Percentiles rank a stretch among this genome's conserved stretches.
Evolutionary conservation across 805 yeast species (phyloP).

Genomic region (Suhomyces pyralidae): DNA sequence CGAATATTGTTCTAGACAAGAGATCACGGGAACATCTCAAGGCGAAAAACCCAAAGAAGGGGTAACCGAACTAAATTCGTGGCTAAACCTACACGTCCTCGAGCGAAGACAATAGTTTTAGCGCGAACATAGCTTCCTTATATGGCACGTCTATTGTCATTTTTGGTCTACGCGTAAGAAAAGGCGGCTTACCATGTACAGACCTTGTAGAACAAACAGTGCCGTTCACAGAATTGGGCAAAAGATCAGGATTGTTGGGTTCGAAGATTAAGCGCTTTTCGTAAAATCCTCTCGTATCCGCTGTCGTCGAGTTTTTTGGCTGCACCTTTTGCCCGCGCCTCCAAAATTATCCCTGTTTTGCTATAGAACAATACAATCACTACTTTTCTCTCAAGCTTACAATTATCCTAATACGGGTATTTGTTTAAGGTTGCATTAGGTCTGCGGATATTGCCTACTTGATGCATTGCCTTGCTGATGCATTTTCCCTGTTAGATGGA

Average conservation of each 20-base stretch:
- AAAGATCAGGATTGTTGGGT: conserved; percentile 16
- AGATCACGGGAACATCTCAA: neutral
- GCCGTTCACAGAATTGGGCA: conserved; percentile 7
- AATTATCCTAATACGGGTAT: neutral
- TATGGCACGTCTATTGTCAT: neutral
- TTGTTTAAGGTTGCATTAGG: neutral
- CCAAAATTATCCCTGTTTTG: neutral
- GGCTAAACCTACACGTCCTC: neutral
- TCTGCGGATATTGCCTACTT: neutral
- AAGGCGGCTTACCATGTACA: neutral
- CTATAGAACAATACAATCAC: neutral
- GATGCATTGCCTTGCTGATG: neutral
- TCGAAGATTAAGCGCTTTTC: neutral
- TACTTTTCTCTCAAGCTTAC: neutral
- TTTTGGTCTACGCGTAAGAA: neutral
- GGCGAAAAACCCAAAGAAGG: neutral
- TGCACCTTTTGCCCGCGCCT: neutral
- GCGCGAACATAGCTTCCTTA: neutral
- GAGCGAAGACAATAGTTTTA: neutral
- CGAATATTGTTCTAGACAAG: neutral
- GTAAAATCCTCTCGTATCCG: neutral
- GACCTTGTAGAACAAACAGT: neutral
- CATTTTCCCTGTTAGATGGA: neutral
- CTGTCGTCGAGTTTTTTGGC: neutral
- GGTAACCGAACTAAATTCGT: neutral